Evolutionary conservation across 2,329 filamentous ascomycete genomes (phyloP), one percentile per base, ranked within the genome.

Genomic region (Verticillium zaregamsianum): DNA sequence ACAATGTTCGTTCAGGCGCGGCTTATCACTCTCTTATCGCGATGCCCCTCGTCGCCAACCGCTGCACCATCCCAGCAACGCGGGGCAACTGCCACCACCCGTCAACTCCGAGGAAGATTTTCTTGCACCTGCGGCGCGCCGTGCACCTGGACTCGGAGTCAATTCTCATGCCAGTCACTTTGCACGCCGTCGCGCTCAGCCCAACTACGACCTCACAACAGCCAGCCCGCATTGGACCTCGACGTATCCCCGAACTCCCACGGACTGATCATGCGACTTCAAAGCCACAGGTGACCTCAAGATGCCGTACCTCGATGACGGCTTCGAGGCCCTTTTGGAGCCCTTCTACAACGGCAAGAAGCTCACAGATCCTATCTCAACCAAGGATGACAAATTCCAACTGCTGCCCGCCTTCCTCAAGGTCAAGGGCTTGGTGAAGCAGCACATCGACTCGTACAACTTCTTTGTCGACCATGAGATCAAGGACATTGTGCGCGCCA

Each of bases 391-490:
- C 80, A 99, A 99, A 82, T 97, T 94, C 86, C 97, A 98, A 74
- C 82, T 99, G 52, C 79, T 99, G 32, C 96, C 95, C 0, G 95
- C 95, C n/a, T 99, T 99, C 75, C 80, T 99, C 63, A 97, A 97
- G 76, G 93, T 97, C 70, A 99, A 99, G 77, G 93, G 93, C 62
- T 82, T 97, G 62, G 93, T 97, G 59, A 97, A 97, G 76, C 94
- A 98, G 81, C 93, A 97, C 75, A 94, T 97, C 72, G 96, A 99
- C 79, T 98, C 95, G 28, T 99, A 96, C 83, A 97, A 99, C 78
- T 97, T 95, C 78, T 98, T 99, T 70, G 90, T 97, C 67, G 92
- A 99, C 69, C 90, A 96, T 61, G 93, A 98, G 73, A 88, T 99
- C 74, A 97, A 97, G 78, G 93, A 97, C 70, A 99, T 99, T 68